phyloP scores from a whole-genome alignment of 305 asterid species.

The Caryopteris hybrid region DNA sequence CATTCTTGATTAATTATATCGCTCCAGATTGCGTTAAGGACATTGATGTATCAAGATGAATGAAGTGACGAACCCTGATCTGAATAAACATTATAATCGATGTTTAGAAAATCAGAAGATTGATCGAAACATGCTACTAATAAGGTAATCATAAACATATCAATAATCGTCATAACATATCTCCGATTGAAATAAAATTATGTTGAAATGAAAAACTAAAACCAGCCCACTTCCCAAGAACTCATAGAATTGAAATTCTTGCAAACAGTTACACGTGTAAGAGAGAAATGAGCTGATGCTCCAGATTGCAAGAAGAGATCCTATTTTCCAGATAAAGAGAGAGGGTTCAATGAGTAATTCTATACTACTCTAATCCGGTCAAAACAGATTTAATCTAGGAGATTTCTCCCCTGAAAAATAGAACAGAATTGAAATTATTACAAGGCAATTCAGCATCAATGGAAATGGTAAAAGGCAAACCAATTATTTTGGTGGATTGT shows the following conservation, averaged over 20 bases:
- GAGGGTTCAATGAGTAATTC: slow-evolving; percentile 14
- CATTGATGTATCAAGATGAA: slow-evolving; percentile 20
- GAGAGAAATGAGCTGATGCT: slow-evolving; percentile 9
- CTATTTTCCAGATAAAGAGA: slow-evolving; percentile 6
- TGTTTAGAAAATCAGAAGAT: background rate
- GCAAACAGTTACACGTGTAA: slow-evolving; percentile 9
- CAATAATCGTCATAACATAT: no score
- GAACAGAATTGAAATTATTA: slow-evolving; percentile 9
- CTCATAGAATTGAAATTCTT: slow-evolving; percentile 11
- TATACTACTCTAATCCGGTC: slow-evolving; percentile 1
- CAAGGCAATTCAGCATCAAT: slow-evolving; percentile 1
- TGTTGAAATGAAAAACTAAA: slow-evolving; percentile 7
- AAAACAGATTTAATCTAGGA: slow-evolving; percentile 22
- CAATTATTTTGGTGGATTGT: background rate
- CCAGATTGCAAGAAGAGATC: slow-evolving; percentile 19
- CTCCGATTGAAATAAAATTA: background rate
- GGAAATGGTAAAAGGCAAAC: background rate
- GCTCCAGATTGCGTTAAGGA: slow-evolving; percentile 24
- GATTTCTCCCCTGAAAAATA: slow-evolving; percentile 19
- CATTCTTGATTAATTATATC: slow-evolving; percentile 40
- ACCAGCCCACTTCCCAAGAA: background rate
- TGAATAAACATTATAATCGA: background rate
- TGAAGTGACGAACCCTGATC: slow-evolving; percentile 22
- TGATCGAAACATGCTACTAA: background rate
- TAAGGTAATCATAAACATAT: background rate